phyloP scores from a whole-genome alignment of 2,329 filamentous ascomycete species.

The Helotiales sp. region DNA sequence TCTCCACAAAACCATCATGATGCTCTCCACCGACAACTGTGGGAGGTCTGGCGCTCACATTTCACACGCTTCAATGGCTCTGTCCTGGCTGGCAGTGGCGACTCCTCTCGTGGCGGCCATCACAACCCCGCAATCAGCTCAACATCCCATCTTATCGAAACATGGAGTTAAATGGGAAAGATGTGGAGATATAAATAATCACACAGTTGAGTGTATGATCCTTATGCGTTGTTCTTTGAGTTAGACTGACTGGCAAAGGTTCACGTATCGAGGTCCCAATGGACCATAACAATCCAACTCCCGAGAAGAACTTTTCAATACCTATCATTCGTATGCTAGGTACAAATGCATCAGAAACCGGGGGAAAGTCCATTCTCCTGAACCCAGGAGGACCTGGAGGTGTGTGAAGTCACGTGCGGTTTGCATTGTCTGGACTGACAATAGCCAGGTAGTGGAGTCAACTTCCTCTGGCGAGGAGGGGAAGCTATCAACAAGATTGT shows the following conservation, averaged over 20 bases:
- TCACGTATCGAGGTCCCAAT: slow-evolving; percentile 41
- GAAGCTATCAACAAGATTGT: slow-evolving; percentile 39
- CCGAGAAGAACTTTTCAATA: slow-evolving; percentile 43
- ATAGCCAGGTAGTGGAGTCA: slow-evolving; percentile 37
- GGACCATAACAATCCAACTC: slow-evolving; percentile 43
- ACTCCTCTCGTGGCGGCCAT: not conserved
- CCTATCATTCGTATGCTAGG: slow-evolving; percentile 47
- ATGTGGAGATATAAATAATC: slow-evolving; percentile 18
- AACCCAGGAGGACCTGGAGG: slow-evolving; percentile 51
- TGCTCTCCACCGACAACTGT: too few species aligned
- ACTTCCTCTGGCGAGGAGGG: slow-evolving; percentile 39
- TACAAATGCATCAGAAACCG: slow-evolving; percentile 38
- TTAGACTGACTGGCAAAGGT: slow-evolving; percentile 3
- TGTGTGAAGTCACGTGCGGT: too few species aligned
- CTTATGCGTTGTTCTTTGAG: not conserved
- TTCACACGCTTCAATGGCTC: too few species aligned
- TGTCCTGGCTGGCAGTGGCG: not conserved
- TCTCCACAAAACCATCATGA: not conserved
- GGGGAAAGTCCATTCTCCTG: slow-evolving; percentile 41
- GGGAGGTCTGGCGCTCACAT: too few species aligned
- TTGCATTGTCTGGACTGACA: not conserved
- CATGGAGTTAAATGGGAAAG: slow-evolving; percentile 8
- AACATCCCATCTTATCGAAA: not conserved
- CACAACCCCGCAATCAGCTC: not conserved
- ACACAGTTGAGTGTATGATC: slow-evolving; percentile 16